Conservation (phyloP, 2,329 filamentous ascomycete species). For the Akanthomyces dipterigenus region DNA sequence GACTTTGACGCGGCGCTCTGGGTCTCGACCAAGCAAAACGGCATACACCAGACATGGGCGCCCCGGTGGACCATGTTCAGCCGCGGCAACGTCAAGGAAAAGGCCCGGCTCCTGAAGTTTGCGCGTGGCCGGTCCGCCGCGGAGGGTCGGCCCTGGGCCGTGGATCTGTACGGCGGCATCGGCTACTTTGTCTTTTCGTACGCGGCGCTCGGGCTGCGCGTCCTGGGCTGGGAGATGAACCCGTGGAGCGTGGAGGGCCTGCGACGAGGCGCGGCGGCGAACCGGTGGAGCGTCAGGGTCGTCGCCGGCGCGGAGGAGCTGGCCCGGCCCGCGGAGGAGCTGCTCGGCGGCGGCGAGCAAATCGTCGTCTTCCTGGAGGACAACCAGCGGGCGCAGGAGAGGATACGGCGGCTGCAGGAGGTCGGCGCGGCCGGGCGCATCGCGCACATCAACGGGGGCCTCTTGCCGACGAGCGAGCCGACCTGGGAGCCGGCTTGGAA, state of each 20-base stretch:
- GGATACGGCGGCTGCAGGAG: slow-evolving; percentile 31
- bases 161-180: slow-evolving; percentile 88
- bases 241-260: slow-evolving; percentile 81
- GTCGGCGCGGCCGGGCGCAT: slow-evolving; percentile 32
- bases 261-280: slow-evolving; percentile 63
- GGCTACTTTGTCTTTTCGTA: slow-evolving; percentile 93
- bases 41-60: slow-evolving; percentile 78
- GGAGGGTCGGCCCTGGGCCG: slow-evolving; percentile 41
- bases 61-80: slow-evolving; percentile 93
- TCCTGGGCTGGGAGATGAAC: slow-evolving; percentile 88
- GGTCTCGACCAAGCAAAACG: slow-evolving; percentile 72
- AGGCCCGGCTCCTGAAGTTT: slow-evolving; percentile 63
- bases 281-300: slow-evolving; percentile 58
- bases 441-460: slow-evolving; percentile 57
- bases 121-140: slow-evolving; percentile 18
- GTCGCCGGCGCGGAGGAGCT: slow-evolving; percentile 35
- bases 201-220: slow-evolving; percentile 59
- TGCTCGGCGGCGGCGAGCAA: slow-evolving; percentile 38
- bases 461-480: slow-evolving; percentile 51
- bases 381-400: slow-evolving; percentile 47
- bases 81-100: slow-evolving; percentile 84
- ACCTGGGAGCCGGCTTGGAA: slow-evolving; percentile 48
- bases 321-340: slow-evolving; percentile 28
- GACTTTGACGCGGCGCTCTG: slow-evolving; percentile 69
- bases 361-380: slow-evolving; percentile 65